Evolutionary conservation across 1,139 yeast species (phyloP), one percentile per base, ranked within the genome.

Genomic region (Protomyces lactucae-debilis): DNA sequence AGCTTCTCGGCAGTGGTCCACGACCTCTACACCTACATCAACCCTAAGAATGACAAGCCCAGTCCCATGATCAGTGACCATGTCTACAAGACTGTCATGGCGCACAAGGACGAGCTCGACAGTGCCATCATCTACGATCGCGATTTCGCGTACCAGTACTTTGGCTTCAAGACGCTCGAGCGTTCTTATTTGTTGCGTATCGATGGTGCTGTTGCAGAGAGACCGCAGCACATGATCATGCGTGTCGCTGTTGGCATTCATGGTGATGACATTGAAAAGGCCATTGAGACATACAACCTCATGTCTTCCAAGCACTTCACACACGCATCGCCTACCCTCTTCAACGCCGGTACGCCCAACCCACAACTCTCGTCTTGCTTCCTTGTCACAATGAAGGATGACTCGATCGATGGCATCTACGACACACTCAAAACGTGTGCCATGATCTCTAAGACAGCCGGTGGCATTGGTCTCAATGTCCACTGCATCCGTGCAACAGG

Each of bases 301-400:
- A 90, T 89, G 96, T 87, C 95, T 36, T 83, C 82, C 74, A 85
- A 88, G 77, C 87, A 81, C 76, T 89, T 89, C 78, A 88, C 92
- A 52, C 96, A 89, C 73, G 96, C 93, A 37, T 87, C 95, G 51
- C 96, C 96, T 60, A 90, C 96, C 28, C 79, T 89, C 68, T 89
- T 87, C 80, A 90, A 89, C 71, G 92, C 96, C 39, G 96, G 96
- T 72, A 89, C 96, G 57, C 92, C 92, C 68, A 82, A 81, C 72
- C 89, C 95, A 53, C 93, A 87, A 75, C 85, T 89, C 85, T 87
- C 95, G 51, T 89, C 96, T 57, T 90, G 96, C 78, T 89, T 89
- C 83, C 80, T 90, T 68, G 84, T 89, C 68, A 90, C 92, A 64
- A 88, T 88, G 93, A 85, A 86, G 76, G 95, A 88, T 55, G 96